Evolutionary conservation across 2,329 filamentous ascomycete species (phyloP).

Genomic region (Pseudonectria foliicola): DNA sequence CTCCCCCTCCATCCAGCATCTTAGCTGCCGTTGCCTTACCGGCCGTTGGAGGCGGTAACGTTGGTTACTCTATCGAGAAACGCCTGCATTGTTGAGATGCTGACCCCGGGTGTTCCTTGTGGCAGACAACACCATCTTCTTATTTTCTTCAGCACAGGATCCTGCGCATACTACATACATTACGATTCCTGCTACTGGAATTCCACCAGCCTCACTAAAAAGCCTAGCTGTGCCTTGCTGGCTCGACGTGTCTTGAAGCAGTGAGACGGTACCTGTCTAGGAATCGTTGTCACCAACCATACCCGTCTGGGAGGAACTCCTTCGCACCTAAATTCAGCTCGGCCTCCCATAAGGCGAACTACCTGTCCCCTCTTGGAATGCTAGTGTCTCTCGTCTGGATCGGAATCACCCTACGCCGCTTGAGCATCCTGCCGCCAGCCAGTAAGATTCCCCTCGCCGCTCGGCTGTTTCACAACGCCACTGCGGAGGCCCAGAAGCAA

Average conservation of each 20-base stretch:
- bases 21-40: too few species aligned
- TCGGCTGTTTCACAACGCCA: slow-evolving; percentile 31
- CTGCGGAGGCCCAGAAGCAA: slow-evolving; percentile 27
- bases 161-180: slow-evolving; percentile 5
- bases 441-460: slow-evolving; percentile 25
- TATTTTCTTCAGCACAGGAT: slow-evolving; percentile 15
- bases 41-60: too few species aligned
- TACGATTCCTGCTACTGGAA: slow-evolving; percentile 15
- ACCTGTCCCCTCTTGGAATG: slow-evolving; percentile 30
- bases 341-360: slow-evolving; percentile 17
- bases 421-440: slow-evolving; percentile 24
- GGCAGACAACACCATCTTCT: slow-evolving; percentile 1
- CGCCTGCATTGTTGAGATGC: background rate
- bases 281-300: slow-evolving; percentile 13
- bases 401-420: slow-evolving; percentile 27
- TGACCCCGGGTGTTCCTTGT: background rate
- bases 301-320: slow-evolving; percentile 11
- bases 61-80: too few species aligned
- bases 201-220: slow-evolving; percentile 9
- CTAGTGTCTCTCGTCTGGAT: slow-evolving; percentile 31
- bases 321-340: slow-evolving; percentile 7
- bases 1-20: background rate
- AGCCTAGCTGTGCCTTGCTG: slow-evolving; percentile 13
- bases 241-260: slow-evolving; percentile 8
- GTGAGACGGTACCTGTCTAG: slow-evolving; percentile 15